Evolutionary conservation across 1,139 yeast genomes (phyloP).

Genomic region (Sugiyamaella sp.): DNA sequence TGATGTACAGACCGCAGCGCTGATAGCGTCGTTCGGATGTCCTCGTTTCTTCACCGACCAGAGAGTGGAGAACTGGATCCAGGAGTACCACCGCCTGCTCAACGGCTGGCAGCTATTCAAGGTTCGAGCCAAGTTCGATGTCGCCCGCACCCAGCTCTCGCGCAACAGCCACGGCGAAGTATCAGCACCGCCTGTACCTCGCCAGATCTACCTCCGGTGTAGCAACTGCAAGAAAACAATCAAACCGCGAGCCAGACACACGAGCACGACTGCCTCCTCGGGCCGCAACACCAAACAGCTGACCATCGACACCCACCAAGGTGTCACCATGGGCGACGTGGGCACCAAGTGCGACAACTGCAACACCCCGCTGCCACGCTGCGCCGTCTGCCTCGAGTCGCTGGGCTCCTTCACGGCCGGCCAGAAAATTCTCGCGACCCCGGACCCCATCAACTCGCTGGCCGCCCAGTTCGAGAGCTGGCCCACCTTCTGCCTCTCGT

Average conservation of each 20-base stretch:
- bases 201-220: slow-evolving; percentile 82
- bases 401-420: slow-evolving; percentile 61
- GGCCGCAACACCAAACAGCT: slow-evolving; percentile 16
- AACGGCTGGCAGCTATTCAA: slow-evolving; percentile 86
- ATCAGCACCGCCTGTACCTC: slow-evolving; percentile 58
- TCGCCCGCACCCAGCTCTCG: slow-evolving; percentile 68
- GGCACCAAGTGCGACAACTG: slow-evolving; percentile 69
- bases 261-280: background rate
- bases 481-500: slow-evolving; percentile 89
- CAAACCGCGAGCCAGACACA: slow-evolving; percentile 20
- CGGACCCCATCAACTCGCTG: slow-evolving; percentile 21
- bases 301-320: slow-evolving; percentile 8
- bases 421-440: slow-evolving; percentile 16
- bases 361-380: slow-evolving; percentile 86
- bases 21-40: slow-evolving; percentile 76
- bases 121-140: slow-evolving; percentile 82
- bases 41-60: slow-evolving; percentile 77
- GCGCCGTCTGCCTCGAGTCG: slow-evolving; percentile 84
- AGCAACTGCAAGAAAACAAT: slow-evolving; percentile 66
- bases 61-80: slow-evolving; percentile 77
- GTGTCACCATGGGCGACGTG: slow-evolving; percentile 13
- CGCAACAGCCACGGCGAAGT: slow-evolving; percentile 53
- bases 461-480: slow-evolving; percentile 45
- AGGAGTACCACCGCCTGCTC: slow-evolving; percentile 64
- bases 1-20: slow-evolving; percentile 91